Evolutionary conservation across 345 rosid genomes (phyloP).

Genomic region (Eutrema yunnanense): DNA sequence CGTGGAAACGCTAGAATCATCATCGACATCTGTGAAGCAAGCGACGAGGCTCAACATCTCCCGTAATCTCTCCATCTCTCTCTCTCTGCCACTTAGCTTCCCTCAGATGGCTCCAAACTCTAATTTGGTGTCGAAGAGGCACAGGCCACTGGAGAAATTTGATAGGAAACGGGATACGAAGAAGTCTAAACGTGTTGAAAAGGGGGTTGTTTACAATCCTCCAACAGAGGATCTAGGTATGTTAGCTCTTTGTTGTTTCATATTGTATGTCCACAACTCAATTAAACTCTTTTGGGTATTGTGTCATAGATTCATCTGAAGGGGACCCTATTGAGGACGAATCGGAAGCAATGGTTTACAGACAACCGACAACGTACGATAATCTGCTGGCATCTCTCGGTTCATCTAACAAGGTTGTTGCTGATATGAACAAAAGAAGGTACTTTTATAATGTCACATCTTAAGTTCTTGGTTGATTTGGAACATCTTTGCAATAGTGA

Average conservation of each 20-base stretch:
- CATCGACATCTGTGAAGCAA: background rate
- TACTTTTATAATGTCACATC: constrained; percentile 10
- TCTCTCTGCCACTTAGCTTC: background rate
- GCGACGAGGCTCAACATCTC: background rate
- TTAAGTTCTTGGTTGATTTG: background rate
- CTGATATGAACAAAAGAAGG: constrained; percentile 49
- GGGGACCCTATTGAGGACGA: constrained; percentile 23
- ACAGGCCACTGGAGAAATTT: constrained; percentile 17
- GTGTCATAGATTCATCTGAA: constrained; percentile 25
- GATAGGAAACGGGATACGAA: constrained; percentile 21
- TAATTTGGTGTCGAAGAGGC: constrained; percentile 25
- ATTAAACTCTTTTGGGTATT: background rate
- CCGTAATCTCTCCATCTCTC: background rate
- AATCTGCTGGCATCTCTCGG: constrained; percentile 44
- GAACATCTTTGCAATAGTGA: background rate
- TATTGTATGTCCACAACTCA: background rate
- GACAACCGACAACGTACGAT: constrained; percentile 43
- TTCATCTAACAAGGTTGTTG: constrained; percentile 39
- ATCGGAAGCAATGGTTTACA: constrained; percentile 30
- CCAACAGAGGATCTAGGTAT: constrained; percentile 36
- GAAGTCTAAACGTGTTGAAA: constrained; percentile 30
- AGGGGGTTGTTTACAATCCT: constrained; percentile 18
- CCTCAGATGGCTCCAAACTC: constrained; percentile 16
- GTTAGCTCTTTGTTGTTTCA: background rate
- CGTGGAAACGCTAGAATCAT: background rate